These are phyloP conservation scores for Tagetes patula DNA, from an alignment of 129 eudicot species.

Conservation along the genomic window DNA sequence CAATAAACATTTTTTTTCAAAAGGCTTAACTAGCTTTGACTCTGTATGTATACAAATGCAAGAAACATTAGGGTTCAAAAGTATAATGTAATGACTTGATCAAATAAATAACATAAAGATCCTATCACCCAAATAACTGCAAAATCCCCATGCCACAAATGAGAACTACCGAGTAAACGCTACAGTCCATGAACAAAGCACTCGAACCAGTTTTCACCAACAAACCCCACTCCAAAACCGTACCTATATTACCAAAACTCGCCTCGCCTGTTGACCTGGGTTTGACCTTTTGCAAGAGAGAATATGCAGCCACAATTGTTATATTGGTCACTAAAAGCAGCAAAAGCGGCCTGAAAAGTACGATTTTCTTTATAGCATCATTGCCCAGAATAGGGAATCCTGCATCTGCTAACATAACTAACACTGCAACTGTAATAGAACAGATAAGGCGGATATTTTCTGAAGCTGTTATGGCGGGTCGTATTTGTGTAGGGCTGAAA, in stretches of 20 bases:
- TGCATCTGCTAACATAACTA: conserved; percentile 55
- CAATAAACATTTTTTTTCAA: too few relatives aligned
- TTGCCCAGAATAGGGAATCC: conserved; percentile 62
- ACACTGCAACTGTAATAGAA: conserved; percentile 51
- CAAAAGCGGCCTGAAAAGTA: conserved; percentile 62
- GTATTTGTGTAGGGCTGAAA: conserved; percentile 44
- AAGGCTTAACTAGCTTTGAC: background rate
- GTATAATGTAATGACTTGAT: background rate
- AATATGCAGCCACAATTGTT: conserved; percentile 46
- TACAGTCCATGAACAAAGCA: conserved; percentile 70
- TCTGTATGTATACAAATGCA: background rate
- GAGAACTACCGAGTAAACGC: conserved; percentile 53
- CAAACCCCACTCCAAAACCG: conserved; percentile 58
- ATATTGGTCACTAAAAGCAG: conserved; percentile 67
- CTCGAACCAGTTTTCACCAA: conserved; percentile 52
- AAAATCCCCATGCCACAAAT: conserved; percentile 59
- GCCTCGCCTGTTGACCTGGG: conserved; percentile 29
- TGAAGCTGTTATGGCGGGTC: conserved; percentile 50
- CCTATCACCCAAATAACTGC: conserved; percentile 44
- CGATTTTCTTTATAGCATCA: conserved; percentile 28
- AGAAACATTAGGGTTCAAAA: conserved; percentile 13
- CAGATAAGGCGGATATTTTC: conserved; percentile 46
- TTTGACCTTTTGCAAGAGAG: conserved; percentile 42
- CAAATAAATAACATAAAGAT: background rate
- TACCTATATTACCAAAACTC: conserved; percentile 44